Conservation (phyloP, 768 basidiomycete species). For the Wakefieldia striispora region DNA sequence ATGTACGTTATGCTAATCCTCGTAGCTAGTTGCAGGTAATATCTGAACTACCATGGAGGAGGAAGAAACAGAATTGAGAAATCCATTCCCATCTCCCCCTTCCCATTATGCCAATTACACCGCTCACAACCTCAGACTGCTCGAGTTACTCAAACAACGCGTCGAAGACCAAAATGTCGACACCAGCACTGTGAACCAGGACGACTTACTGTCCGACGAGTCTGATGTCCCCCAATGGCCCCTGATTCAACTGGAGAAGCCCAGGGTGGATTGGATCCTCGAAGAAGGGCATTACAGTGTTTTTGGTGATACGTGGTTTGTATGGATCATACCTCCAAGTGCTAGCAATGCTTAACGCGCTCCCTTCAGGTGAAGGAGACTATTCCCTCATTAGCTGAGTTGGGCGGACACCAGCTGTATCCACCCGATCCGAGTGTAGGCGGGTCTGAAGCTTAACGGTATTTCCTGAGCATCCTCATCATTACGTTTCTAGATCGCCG, state of each 20-base stretch:
- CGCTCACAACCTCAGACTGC: slow-evolving; percentile 65
- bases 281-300: slow-evolving; percentile 80
- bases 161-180: slow-evolving; percentile 36
- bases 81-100: slow-evolving; percentile 88
- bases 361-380: slow-evolving; percentile 70
- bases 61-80: slow-evolving; percentile 74
- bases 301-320: slow-evolving; percentile 90
- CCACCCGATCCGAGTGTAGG: slow-evolving; percentile 69
- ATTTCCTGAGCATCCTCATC: slow-evolving; percentile 1
- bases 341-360: slow-evolving; percentile 15
- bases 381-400: slow-evolving; percentile 77
- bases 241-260: slow-evolving; percentile 74
- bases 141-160: slow-evolving; percentile 60
- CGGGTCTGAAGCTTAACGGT: slow-evolving; percentile 27
- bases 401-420: slow-evolving; percentile 80
- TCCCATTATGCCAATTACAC: slow-evolving; percentile 82
- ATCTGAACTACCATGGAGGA: slow-evolving; percentile 39
- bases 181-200: slow-evolving; percentile 47
- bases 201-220: slow-evolving; percentile 67
- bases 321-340: slow-evolving; percentile 39
- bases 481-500: slow-evolving; percentile 59
- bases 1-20: no score
- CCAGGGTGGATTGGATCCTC: slow-evolving; percentile 86
- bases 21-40: neutral
- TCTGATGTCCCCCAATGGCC: slow-evolving; percentile 76